Conservation (phyloP, 768 basidiomycete genomes). For the Xanthoconium stramineum region DNA sequence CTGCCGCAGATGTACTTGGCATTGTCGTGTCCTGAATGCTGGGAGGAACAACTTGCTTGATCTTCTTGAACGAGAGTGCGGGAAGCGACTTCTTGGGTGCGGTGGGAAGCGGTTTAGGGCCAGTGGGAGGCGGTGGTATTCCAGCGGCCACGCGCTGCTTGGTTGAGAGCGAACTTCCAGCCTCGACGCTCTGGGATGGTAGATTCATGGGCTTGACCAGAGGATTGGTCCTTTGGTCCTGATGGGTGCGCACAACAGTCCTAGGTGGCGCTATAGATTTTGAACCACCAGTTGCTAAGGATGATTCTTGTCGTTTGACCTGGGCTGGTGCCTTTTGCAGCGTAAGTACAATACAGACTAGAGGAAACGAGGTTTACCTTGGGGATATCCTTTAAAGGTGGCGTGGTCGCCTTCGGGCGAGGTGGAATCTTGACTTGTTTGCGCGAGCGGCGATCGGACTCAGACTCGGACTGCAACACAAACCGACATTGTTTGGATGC, state of each 20-base stretch:
- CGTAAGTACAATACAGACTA: not conserved
- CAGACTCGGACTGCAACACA: slow-evolving; percentile 17
- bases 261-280: slow-evolving; percentile 14
- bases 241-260: slow-evolving; percentile 24
- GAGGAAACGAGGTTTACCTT: slow-evolving; percentile 11
- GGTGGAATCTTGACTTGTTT: not conserved
- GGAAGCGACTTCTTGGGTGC: slow-evolving; percentile 24
- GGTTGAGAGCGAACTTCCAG: slow-evolving; percentile 42
- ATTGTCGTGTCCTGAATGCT: slow-evolving; percentile 8
- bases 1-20: not conserved
- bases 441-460: slow-evolving; percentile 3
- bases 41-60: slow-evolving; percentile 14
- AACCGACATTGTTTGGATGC: not conserved
- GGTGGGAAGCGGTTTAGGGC: slow-evolving; percentile 34
- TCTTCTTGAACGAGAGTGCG: slow-evolving; percentile 47
- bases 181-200: slow-evolving; percentile 21
- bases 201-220: slow-evolving; percentile 32
- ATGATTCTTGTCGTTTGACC: slow-evolving; percentile 9
- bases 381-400: not conserved
- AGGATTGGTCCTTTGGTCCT: slow-evolving; percentile 30
- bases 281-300: not conserved
- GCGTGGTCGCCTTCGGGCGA: not conserved
- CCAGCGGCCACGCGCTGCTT: slow-evolving; percentile 48
- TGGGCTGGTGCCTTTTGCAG: not conserved
- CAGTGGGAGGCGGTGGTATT: slow-evolving; percentile 33